Evolutionary conservation across 768 basidiomycete genomes (phyloP).

Genomic region (Symmetrospora coprosmae): DNA sequence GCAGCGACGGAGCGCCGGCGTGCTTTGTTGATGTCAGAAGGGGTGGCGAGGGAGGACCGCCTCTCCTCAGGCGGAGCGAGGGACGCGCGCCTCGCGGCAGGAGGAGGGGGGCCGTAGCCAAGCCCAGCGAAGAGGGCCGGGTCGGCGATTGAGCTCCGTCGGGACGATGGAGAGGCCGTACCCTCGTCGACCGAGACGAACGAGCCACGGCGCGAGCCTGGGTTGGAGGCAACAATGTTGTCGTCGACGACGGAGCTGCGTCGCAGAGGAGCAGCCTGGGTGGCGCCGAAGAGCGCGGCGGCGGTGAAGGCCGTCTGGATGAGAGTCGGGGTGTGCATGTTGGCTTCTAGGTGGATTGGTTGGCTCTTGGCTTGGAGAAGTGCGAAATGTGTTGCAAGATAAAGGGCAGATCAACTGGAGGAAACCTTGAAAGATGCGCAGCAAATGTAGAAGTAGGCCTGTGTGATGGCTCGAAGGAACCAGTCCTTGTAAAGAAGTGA

Average conservation of each 20-base stretch:
- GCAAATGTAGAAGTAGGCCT: too few relatives aligned
- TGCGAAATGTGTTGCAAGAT: background rate
- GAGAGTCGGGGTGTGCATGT: conserved; percentile 18
- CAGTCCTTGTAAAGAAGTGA: too few relatives aligned
- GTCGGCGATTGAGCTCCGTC: background rate
- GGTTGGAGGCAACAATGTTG: background rate
- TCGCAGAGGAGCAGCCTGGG: background rate
- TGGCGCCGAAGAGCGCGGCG: background rate
- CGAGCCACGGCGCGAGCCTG: conserved; percentile 9
- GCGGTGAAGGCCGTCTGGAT: conserved; percentile 13
- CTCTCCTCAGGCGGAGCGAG: background rate
- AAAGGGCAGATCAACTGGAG: too few relatives aligned
- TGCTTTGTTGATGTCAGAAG: background rate
- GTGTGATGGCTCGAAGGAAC: too few relatives aligned
- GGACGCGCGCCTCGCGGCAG: background rate
- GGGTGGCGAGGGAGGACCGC: background rate
- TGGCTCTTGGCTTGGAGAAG: background rate
- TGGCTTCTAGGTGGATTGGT: background rate
- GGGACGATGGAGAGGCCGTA: background rate
- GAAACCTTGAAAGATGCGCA: too few relatives aligned
- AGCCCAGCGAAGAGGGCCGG: too few relatives aligned
- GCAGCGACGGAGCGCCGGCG: background rate
- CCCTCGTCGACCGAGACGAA: conserved; percentile 3
- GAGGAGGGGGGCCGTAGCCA: too few relatives aligned
- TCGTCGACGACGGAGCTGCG: conserved; percentile 17